Base-by-base conservation (phyloP, 352 stramenopile genomes). In the Phytophthora multivora region DNA sequence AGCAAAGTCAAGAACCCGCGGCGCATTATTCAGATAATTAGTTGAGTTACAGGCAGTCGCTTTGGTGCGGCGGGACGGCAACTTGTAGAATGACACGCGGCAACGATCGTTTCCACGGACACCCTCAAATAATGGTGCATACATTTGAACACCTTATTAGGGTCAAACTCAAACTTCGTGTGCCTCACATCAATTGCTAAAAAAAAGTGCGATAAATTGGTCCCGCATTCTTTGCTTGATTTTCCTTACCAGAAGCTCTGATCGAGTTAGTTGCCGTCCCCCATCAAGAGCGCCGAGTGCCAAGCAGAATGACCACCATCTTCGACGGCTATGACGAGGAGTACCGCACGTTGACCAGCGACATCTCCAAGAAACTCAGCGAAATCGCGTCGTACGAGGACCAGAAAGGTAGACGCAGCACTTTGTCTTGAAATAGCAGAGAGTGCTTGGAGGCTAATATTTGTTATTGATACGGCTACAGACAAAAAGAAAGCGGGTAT, bases 301-400 rank as follows among this genome's bases (percentile, higher is more conserved):
- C 4, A 25, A 62, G 59, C 65, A 71, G 56, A 45, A 96, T 93
- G 85, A 96, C 87, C 63, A 91, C 85, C 33, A 96, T 94, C 57
- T 96, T 96, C 41, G 87, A 96, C 61, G 82, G 85, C 36, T 96
- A 96, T 63, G 87, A 96, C 54, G 87, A 96, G 70, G 87, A 96
- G 63, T 96, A 96, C 55, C 85, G 86, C 54, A 70, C 85, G 40
- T 66, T 96, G 46, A 78, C 87, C 28, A 89, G 82, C 71, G 86
- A 93, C 60, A 93, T 96, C 73, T 96, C 87, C 43, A 90, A 85
- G 62, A 96, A 96, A 61, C 85, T 96, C 59, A 94, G 85, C 70
- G 87, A 96, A 54, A 78, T 96, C 59, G 78, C 83, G 40, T 90
- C 83, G 26, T 96, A 94, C 52, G 87, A 96, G 65, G 83, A 94